Percentiles rank a stretch among this genome's conserved stretches.
Evolutionary conservation across 768 basidiomycete species (phyloP).

Genomic region (Mycena maculata): DNA sequence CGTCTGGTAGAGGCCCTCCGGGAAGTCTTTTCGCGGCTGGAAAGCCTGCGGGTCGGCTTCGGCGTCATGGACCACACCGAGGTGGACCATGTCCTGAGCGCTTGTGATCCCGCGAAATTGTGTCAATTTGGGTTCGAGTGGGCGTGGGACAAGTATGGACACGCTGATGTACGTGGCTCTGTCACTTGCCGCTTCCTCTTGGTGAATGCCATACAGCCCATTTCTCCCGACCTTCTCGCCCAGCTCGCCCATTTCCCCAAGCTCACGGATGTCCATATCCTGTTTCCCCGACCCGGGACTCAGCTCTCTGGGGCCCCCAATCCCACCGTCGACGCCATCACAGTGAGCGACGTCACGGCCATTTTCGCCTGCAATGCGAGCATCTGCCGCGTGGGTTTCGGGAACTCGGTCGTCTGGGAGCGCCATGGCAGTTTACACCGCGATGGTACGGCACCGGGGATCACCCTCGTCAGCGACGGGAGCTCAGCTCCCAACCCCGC

Average conservation of each 20-base stretch:
- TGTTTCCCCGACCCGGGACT: conserved; percentile 37
- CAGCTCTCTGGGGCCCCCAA: conserved; percentile 4
- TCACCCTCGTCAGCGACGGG: conserved; percentile 27
- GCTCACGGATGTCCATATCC: conserved; percentile 38
- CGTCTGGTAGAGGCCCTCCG: neutral
- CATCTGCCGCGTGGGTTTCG: conserved; percentile 35
- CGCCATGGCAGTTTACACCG: neutral
- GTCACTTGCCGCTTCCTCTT: neutral
- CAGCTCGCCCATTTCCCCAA: conserved; percentile 29
- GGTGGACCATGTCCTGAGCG: neutral
- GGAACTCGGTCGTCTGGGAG: conserved; percentile 36
- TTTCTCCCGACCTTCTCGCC: conserved; percentile 31
- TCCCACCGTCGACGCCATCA: conserved; percentile 20
- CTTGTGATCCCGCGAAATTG: conserved; percentile 21
- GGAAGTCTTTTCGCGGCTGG: conserved; percentile 20
- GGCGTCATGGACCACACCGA: conserved; percentile 7
- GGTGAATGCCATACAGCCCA: conserved; percentile 4
- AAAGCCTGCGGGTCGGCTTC: conserved; percentile 30
- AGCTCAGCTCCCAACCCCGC: neutral
- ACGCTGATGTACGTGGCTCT: conserved; percentile 6
- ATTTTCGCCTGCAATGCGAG: conserved; percentile 32
- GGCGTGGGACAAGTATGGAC: conserved; percentile 9
- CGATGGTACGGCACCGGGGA: neutral
- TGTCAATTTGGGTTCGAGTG: conserved; percentile 20
- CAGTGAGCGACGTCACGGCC: conserved; percentile 27